Evolutionary conservation across 306 rosid genomes (phyloP).

Genomic region (Oxytropis ochrocephala): DNA sequence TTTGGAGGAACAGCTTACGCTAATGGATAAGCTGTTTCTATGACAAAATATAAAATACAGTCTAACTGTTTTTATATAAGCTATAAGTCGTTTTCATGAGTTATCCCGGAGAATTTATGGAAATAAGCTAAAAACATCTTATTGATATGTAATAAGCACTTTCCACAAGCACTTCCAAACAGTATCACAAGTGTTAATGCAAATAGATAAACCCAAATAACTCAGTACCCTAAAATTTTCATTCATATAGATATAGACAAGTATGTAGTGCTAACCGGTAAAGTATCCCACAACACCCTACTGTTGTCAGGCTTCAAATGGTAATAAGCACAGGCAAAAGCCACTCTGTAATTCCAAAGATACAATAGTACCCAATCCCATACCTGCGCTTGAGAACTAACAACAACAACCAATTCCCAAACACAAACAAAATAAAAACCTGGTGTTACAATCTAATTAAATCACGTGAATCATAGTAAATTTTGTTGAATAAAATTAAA

Average conservation of each 20-base stretch:
- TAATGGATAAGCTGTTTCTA: no score
- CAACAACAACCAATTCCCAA: slow-evolving; percentile 11
- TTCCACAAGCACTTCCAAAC: no score
- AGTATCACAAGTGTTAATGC: no score
- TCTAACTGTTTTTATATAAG: no score
- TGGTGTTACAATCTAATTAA: background rate
- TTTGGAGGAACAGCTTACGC: no score
- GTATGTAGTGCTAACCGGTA: slow-evolving; percentile 43
- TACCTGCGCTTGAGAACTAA: slow-evolving; percentile 35
- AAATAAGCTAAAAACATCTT: background rate
- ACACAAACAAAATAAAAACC: slow-evolving; percentile 2
- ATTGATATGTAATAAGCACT: no score
- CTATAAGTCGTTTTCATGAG: no score
- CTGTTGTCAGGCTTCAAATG: slow-evolving; percentile 50
- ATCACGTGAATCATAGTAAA: background rate
- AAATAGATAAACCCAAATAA: no score
- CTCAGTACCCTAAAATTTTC: background rate
- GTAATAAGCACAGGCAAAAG: slow-evolving; percentile 63
- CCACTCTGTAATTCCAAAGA: slow-evolving; percentile 40
- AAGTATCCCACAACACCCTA: slow-evolving; percentile 56
- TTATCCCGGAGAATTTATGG: no score
- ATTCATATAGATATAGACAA: background rate
- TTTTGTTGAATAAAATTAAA: background rate
- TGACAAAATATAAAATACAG: no score
- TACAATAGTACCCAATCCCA: slow-evolving; percentile 52